Percentiles rank a stretch among this genome's conserved stretches.
These are phyloP conservation scores for Barnettozyma vustinii DNA, from an alignment of 805 yeast genomes.

Conservation along the genomic window DNA sequence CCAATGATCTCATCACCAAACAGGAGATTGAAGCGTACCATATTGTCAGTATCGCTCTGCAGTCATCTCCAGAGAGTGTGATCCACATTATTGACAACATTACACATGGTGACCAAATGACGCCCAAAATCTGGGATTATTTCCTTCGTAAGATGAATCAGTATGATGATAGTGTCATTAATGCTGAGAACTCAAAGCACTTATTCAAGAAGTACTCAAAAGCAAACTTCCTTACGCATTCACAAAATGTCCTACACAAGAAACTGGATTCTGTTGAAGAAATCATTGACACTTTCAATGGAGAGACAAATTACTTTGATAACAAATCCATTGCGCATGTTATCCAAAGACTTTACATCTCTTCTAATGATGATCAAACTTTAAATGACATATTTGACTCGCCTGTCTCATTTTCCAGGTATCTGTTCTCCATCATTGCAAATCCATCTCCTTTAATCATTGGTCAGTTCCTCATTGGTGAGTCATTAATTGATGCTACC, in stretches of 20 bases:
- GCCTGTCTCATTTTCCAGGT: conserved; percentile 19
- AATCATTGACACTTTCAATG: neutral
- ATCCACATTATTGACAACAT: conserved; percentile 4
- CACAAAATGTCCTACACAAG: conserved; percentile 2
- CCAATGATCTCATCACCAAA: neutral
- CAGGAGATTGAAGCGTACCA: conserved; percentile 1
- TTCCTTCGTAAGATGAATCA: neutral
- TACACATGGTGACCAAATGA: neutral
- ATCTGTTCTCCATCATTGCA: conserved; percentile 15
- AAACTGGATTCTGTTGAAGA: conserved; percentile 1
- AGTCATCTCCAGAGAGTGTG: conserved; percentile 1
- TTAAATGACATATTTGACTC: conserved; percentile 5
- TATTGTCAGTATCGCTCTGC: neutral
- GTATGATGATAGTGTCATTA: conserved; percentile 1
- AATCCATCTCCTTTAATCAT: conserved; percentile 15
- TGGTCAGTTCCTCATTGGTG: conserved; percentile 24
- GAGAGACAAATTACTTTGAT: conserved; percentile 9
- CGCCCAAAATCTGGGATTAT: conserved; percentile 5
- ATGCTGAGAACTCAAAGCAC: neutral
- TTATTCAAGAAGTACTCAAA: neutral
- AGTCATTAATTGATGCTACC: conserved; percentile 29
- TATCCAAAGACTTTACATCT: conserved; percentile 11
- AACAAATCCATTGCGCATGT: conserved; percentile 15
- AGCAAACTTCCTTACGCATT: neutral
- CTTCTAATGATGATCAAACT: neutral